These are phyloP conservation scores for Rubus parviflorus DNA, from an alignment of 306 rosid genomes.

Conservation along the genomic window DNA sequence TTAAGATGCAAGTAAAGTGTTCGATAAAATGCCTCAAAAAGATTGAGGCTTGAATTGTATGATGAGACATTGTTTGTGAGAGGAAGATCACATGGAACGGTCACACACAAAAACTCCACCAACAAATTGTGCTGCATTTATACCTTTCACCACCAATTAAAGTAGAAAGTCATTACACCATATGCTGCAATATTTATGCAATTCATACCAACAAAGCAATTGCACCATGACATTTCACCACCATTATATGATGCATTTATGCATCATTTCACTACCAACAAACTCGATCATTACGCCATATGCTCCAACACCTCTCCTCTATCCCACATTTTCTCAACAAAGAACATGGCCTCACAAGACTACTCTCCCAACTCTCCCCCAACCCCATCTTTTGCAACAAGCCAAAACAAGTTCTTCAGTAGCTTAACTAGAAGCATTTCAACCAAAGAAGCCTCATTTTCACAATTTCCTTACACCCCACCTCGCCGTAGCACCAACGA, in stretches of 20 bases:
- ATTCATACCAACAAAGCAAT: neutral
- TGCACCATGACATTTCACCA: neutral
- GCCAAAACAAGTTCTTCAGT: conserved; percentile 27
- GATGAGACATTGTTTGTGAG: neutral
- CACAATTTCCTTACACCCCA: conserved; percentile 50
- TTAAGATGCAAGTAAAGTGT: no score
- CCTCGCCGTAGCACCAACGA: conserved; percentile 43
- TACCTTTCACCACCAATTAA: neutral
- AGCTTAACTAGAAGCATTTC: conserved; percentile 67
- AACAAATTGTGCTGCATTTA: neutral
- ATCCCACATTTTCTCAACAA: neutral
- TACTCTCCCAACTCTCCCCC: conserved; percentile 52
- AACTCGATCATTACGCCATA: neutral
- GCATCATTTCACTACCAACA: neutral
- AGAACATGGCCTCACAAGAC: conserved; percentile 44
- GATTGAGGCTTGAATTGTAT: neutral
- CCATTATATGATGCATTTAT: neutral
- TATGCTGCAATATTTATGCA: neutral
- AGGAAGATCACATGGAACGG: neutral
- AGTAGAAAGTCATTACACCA: neutral
- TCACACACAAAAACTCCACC: neutral
- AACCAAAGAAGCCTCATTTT: conserved; percentile 58
- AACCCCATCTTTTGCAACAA: conserved; percentile 50
- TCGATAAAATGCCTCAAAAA: no score
- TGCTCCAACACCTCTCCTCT: neutral